These are phyloP conservation scores for Solanum piurae DNA, from an alignment of 257 asterid species.

Conservation along the genomic window DNA sequence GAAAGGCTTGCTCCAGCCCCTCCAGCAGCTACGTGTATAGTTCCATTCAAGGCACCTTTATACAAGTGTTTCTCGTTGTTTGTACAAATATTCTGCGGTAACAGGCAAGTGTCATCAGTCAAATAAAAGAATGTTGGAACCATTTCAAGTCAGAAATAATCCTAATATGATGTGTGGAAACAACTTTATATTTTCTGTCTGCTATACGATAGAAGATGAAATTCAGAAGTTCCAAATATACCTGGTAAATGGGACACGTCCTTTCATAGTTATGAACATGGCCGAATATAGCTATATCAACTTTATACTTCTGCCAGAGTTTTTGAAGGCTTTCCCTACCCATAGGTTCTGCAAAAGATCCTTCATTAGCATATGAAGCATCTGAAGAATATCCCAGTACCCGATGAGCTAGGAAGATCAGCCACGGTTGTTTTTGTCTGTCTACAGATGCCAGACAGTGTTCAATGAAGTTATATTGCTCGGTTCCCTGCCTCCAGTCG, in stretches of 20 bases:
- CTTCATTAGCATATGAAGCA: slow-evolving; percentile 35
- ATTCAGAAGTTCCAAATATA: slow-evolving; percentile 2
- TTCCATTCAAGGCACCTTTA: slow-evolving; percentile 68
- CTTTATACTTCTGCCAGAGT: slow-evolving; percentile 88
- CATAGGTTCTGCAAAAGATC: slow-evolving; percentile 83
- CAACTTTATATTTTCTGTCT: not conserved
- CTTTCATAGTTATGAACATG: slow-evolving; percentile 72
- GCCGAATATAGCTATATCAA: slow-evolving; percentile 66
- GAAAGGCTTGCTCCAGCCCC: slow-evolving; percentile 92
- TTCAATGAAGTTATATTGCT: slow-evolving; percentile 67
- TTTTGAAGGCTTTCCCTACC: slow-evolving; percentile 71
- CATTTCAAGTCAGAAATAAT: not conserved
- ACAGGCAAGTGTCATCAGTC: not conserved
- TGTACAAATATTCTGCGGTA: slow-evolving; percentile 55
- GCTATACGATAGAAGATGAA: not conserved
- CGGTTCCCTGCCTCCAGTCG: slow-evolving; percentile 79
- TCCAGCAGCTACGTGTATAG: slow-evolving; percentile 89
- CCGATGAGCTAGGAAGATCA: slow-evolving; percentile 70
- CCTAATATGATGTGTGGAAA: not conserved
- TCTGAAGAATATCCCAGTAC: slow-evolving; percentile 77
- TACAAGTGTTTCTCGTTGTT: slow-evolving; percentile 47
- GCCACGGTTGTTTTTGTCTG: slow-evolving; percentile 81
- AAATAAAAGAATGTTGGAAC: not conserved
- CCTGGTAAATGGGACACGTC: slow-evolving; percentile 77
- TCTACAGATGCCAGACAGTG: slow-evolving; percentile 70